Base-by-base conservation (phyloP, 208 protist species). In the Acanthamoeba royreba region DNA sequence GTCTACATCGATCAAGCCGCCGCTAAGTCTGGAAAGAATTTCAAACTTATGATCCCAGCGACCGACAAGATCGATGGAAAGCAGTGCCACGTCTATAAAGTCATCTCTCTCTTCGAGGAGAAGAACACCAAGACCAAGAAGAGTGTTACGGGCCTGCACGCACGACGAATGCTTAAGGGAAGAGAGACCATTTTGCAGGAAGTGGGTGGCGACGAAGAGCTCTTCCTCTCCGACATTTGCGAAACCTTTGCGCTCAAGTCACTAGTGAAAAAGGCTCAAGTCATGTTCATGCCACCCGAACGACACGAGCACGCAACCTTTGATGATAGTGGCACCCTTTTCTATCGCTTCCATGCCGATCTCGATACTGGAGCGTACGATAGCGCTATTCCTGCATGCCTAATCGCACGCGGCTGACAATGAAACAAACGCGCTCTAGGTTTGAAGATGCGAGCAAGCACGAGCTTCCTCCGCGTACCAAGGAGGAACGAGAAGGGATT, bases 111-210 rank as follows among this genome's bases (percentile, higher is more conserved):
- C 17, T 89, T 63, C 22, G 46, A 35, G 13, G 35, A 89, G 79
- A 40, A 61, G 31, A n/a, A n/a, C n/a, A n/a, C 4, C 40, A 88
- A 5, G 43, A 19, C 77, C 72, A 28, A 52, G 17, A 28, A 83
- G 38, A 58, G 46, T 22, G 28, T 4, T 33, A 83, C 47, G 89
- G 19, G 7, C 31, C 31, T 93, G 1, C 89, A 93, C 89, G 38
- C 46, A 17, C 89, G 89, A 2, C 38, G 69, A 17, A 38, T 93
- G 46, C 52, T 45, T n/a, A 49, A 63, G 28, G 89, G 89, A 22
- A 28, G 46, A 8, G 89, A 93, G 61, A 93, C 89, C 9, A n/a
- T 93, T 19, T 66, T 93, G 35, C 46, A 63, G 46, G 89, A 93
- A 31, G 53, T 63, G 28, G 61, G 46, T 15, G 61, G 69, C 28